Conservation (phyloP, 768 basidiomycete species). For the Phaffia tasmanica region DNA sequence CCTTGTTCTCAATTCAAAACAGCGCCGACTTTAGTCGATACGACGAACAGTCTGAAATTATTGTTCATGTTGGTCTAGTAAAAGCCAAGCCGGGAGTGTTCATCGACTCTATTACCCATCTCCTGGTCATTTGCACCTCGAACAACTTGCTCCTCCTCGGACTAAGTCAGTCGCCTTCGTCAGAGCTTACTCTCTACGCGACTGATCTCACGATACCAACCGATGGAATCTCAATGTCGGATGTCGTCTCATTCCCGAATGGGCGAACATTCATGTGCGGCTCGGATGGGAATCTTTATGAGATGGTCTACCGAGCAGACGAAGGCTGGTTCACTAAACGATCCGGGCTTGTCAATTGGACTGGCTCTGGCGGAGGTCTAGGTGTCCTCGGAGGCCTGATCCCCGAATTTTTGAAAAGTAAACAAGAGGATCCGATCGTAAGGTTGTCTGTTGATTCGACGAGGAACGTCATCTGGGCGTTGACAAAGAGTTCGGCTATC, state of each 20-base stretch:
- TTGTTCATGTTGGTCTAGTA: conserved; percentile 77
- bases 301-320: conserved; percentile 77
- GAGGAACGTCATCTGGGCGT: conserved; percentile 66
- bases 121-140: conserved; percentile 84
- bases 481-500: conserved; percentile 56
- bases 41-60: conserved; percentile 78
- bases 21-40: conserved; percentile 89
- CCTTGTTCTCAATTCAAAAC: conserved; percentile 5
- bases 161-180: conserved; percentile 41
- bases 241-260: conserved; percentile 62
- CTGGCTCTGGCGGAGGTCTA: conserved; percentile 52
- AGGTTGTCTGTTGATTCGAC: conserved; percentile 55
- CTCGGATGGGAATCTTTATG: conserved; percentile 80
- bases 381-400: conserved; percentile 9
- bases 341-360: conserved; percentile 75
- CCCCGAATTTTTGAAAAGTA: conserved; percentile 21
- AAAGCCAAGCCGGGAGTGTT: conserved; percentile 72
- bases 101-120: conserved; percentile 76
- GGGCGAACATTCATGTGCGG: conserved; percentile 83
- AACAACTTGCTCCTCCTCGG: conserved; percentile 74
- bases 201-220: conserved; percentile 70
- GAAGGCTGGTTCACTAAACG: conserved; percentile 88
- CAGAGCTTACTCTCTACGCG: conserved; percentile 73
- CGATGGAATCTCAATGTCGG: conserved; percentile 68
- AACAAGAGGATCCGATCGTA: conserved; percentile 48